phyloP scores from a whole-genome alignment of 345 rosid genomes.

The Punica granatum region DNA sequence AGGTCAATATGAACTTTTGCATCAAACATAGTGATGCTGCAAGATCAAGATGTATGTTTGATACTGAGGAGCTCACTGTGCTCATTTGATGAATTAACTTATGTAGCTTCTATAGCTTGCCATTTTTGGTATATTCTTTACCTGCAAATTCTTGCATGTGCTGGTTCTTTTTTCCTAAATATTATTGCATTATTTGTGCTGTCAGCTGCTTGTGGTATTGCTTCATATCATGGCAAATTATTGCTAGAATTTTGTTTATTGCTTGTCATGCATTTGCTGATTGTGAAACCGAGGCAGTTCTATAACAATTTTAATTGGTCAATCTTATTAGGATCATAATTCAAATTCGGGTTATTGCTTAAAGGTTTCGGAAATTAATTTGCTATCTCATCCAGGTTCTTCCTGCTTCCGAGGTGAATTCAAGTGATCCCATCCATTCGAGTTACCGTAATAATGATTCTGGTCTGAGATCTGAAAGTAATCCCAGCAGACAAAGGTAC shows the following conservation, averaged over 20 bases:
- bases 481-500: slow-evolving; percentile 45
- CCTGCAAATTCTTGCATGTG: not conserved
- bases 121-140: not conserved
- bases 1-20: not conserved
- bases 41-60: not conserved
- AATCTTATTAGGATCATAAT: not conserved
- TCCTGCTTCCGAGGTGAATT: slow-evolving; percentile 39
- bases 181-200: not conserved
- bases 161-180: no score
- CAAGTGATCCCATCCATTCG: slow-evolving; percentile 27
- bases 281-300: not conserved
- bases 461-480: slow-evolving; percentile 17
- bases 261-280: not conserved
- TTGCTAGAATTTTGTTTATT: not conserved
- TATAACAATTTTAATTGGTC: not conserved
- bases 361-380: no score
- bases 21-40: not conserved
- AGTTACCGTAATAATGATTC: slow-evolving; percentile 22
- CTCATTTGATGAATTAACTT: not conserved
- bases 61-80: not conserved
- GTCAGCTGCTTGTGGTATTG: not conserved
- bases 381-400: slow-evolving; percentile 53
- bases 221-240: not conserved
- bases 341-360: not conserved
- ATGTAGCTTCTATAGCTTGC: not conserved